These are phyloP conservation scores for Plasmodium ovale DNA, from an alignment of 169 alveolate genomes.

Conservation along the genomic window DNA sequence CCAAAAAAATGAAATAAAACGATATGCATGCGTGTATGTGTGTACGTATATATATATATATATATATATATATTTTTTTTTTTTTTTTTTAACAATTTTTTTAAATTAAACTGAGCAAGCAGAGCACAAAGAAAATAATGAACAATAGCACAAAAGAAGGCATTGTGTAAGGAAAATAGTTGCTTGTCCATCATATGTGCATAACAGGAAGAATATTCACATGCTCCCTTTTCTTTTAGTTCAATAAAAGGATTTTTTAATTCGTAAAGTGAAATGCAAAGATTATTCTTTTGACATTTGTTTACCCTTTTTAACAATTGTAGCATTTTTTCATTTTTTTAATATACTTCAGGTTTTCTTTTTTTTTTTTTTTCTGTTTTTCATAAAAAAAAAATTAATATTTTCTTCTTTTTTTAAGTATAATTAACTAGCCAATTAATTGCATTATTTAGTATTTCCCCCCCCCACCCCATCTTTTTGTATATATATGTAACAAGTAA, in stretches of 20 bases:
- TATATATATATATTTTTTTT: too few species aligned
- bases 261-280: not conserved
- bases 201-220: slow-evolving; percentile 6
- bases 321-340: not conserved
- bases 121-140: not conserved
- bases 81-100: not conserved
- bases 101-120: not conserved
- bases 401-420: slow-evolving; percentile 23
- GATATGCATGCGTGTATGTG: too few species aligned
- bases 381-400: too few species aligned
- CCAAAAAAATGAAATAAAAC: not conserved
- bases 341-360: not conserved
- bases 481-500: slow-evolving; percentile 1
- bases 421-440: slow-evolving; percentile 36
- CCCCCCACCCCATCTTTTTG: not conserved
- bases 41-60: too few species aligned
- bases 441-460: not conserved
- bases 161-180: slow-evolving; percentile 5
- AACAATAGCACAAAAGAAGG: not conserved
- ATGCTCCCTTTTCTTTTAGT: not conserved
- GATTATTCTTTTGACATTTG: not conserved
- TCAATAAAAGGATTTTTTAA: not conserved
- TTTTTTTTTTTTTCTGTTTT: slow-evolving; percentile 17
- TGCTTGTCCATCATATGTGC: slow-evolving; percentile 14
- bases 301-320: not conserved